Percentiles rank a stretch among this genome's conserved stretches.
These are phyloP conservation scores for Santalum album DNA, from an alignment of 164 flowering plant genomes.

Conservation along the genomic window DNA sequence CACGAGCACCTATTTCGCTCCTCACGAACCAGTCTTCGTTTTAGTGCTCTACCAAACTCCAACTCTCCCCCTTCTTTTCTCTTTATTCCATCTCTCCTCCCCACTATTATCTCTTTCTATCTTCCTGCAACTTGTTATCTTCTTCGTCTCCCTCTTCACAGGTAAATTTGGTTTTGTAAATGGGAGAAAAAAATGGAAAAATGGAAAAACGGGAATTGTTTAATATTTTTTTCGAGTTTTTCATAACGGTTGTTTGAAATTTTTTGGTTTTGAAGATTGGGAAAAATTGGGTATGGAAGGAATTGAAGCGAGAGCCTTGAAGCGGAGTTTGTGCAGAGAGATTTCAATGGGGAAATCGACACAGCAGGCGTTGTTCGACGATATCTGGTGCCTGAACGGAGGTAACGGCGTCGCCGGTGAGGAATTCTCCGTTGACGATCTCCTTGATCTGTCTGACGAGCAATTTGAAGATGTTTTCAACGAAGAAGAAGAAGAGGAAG, in stretches of 20 bases:
- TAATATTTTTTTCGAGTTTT: neutral
- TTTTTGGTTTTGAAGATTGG: neutral
- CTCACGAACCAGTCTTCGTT: conserved; percentile 35
- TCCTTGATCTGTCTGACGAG: conserved; percentile 54
- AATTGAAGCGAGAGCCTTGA: conserved; percentile 45
- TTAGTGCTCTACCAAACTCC: conserved; percentile 23
- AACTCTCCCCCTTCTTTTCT: conserved; percentile 2
- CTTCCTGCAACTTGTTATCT: conserved; percentile 1
- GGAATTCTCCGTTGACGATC: conserved; percentile 59
- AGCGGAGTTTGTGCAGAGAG: conserved; percentile 39
- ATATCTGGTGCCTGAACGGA: conserved; percentile 9
- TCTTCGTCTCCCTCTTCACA: conserved; percentile 6
- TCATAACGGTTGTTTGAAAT: no score
- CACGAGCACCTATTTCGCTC: conserved; percentile 32
- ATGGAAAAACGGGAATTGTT: no score
- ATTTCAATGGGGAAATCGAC: conserved; percentile 15
- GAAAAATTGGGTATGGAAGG: conserved; percentile 28
- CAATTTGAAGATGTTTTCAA: conserved; percentile 19
- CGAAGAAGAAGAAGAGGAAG: conserved; percentile 35
- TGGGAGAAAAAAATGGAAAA: no score
- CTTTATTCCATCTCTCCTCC: neutral
- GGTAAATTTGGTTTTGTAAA: neutral
- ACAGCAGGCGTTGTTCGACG: conserved; percentile 27
- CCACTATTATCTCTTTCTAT: conserved; percentile 2
- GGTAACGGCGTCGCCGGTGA: conserved; percentile 23